Conservation (phyloP, 2,329 filamentous ascomycete species). For the Diaporthe aspalathi region DNA sequence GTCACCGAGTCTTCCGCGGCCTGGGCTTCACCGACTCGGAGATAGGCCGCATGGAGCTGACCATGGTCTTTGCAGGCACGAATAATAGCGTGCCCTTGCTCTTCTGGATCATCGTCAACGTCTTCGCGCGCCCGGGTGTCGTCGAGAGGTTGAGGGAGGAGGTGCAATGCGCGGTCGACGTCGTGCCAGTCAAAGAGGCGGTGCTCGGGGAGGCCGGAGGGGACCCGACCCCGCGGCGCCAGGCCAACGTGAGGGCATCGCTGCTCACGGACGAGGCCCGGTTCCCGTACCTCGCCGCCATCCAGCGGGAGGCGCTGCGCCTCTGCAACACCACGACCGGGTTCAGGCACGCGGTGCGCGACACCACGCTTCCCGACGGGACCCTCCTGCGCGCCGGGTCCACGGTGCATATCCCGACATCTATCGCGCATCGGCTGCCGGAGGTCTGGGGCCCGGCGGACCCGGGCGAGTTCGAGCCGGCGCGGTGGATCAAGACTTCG, state of each 20-base stretch:
- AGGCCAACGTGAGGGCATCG: not conserved
- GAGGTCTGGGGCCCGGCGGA: constrained; percentile 6
- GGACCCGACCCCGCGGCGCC: not conserved
- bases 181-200: not conserved
- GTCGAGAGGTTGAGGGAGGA: not conserved
- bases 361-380: constrained; percentile 11
- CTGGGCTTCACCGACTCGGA: not conserved
- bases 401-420: not conserved
- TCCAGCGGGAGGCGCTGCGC: constrained; percentile 15
- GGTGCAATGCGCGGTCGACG: not conserved
- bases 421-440: not conserved
- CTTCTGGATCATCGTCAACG: constrained; percentile 14
- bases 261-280: constrained; percentile 1
- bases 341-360: constrained; percentile 3
- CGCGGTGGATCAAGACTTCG: not conserved
- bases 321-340: constrained; percentile 15
- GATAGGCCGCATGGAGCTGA: constrained; percentile 3
- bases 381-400: not conserved
- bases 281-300: constrained; percentile 6
- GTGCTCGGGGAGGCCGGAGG: no score
- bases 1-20: constrained; percentile 12
- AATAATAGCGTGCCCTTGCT: constrained; percentile 6
- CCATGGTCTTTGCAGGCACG: constrained; percentile 8
- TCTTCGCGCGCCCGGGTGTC: not conserved
- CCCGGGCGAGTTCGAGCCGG: constrained; percentile 11